Percentiles rank a stretch among this genome's conserved stretches.
Conservation (phyloP, 768 basidiomycete genomes). For the Pisolithus sp. region DNA sequence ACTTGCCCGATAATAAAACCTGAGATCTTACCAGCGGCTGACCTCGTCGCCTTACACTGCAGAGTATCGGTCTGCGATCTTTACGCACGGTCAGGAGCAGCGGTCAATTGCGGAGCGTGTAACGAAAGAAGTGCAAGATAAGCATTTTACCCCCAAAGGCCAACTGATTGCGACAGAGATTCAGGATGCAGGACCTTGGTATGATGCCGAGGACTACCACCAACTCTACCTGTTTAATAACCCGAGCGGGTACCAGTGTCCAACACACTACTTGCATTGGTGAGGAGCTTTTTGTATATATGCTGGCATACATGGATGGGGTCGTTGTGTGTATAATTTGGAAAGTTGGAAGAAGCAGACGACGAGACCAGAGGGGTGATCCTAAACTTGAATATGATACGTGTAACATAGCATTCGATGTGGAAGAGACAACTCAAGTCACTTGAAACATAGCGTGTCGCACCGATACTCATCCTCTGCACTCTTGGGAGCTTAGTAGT, state of each 20-base stretch:
- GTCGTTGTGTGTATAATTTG: too few species aligned
- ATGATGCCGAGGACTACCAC: constrained; percentile 77
- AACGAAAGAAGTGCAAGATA: constrained; percentile 76
- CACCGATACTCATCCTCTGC: too few species aligned
- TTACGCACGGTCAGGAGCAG: constrained; percentile 72
- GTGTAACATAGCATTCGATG: too few species aligned
- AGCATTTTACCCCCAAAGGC: constrained; percentile 70
- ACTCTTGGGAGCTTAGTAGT: too few species aligned
- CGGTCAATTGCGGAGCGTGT: constrained; percentile 63
- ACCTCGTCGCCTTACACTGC: not conserved
- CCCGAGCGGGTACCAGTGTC: constrained; percentile 86
- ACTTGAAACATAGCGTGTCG: too few species aligned
- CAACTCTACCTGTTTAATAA: constrained; percentile 77
- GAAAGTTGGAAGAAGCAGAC: too few species aligned
- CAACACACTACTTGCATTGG: constrained; percentile 84
- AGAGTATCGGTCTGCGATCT: constrained; percentile 96
- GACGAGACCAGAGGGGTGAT: too few species aligned
- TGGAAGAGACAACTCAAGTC: too few species aligned
- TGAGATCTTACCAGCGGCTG: not conserved
- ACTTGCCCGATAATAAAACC: not conserved
- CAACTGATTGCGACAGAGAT: constrained; percentile 78
- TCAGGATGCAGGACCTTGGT: constrained; percentile 66
- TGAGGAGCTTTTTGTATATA: constrained; percentile 23
- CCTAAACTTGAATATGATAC: too few species aligned
- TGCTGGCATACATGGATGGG: not conserved